These are phyloP conservation scores for Pythium dissimile DNA, from an alignment of 352 stramenopile genomes.

Conservation along the genomic window DNA sequence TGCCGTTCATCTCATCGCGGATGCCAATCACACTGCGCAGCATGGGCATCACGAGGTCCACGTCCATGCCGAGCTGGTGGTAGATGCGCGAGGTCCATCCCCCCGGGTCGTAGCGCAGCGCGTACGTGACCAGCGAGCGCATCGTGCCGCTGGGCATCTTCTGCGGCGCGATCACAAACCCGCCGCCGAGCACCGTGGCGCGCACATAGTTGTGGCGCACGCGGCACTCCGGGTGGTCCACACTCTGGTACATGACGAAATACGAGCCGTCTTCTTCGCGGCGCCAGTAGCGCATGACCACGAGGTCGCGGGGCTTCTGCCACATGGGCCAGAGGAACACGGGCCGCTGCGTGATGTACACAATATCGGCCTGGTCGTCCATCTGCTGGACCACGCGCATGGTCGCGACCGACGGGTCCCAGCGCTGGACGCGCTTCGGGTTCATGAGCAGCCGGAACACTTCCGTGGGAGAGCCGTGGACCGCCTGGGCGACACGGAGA, in stretches of 20 bases:
- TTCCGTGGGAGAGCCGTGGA: slow-evolving; percentile 79
- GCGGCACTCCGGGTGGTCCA: slow-evolving; percentile 80
- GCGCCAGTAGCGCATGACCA: slow-evolving; percentile 88
- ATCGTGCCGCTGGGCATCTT: slow-evolving; percentile 74
- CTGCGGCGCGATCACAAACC: slow-evolving; percentile 84
- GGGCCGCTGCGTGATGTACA: slow-evolving; percentile 85
- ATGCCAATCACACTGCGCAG: slow-evolving; percentile 82
- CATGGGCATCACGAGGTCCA: slow-evolving; percentile 84
- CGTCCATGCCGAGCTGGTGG: slow-evolving; percentile 87
- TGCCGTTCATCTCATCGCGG: slow-evolving; percentile 79
- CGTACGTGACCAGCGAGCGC: slow-evolving; percentile 79
- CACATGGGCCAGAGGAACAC: slow-evolving; percentile 83
- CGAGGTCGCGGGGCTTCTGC: slow-evolving; percentile 82
- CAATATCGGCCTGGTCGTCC: slow-evolving; percentile 87
- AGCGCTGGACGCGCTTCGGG: slow-evolving; percentile 75
- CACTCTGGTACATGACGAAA: slow-evolving; percentile 90
- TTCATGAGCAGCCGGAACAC: slow-evolving; percentile 87
- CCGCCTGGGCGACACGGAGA: slow-evolving; percentile 80
- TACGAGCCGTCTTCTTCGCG: slow-evolving; percentile 87
- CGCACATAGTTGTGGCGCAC: slow-evolving; percentile 87
- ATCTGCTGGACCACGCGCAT: slow-evolving; percentile 83
- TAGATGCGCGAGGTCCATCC: slow-evolving; percentile 79
- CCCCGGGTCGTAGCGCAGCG: slow-evolving; percentile 74
- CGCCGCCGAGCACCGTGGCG: slow-evolving; percentile 69
- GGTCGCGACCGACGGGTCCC: slow-evolving; percentile 74